A percentile compares a stretch with the other conserved stretches of the same genome.
Conservation (phyloP, 305 asterid species). For the Euphrasia arctica region DNA sequence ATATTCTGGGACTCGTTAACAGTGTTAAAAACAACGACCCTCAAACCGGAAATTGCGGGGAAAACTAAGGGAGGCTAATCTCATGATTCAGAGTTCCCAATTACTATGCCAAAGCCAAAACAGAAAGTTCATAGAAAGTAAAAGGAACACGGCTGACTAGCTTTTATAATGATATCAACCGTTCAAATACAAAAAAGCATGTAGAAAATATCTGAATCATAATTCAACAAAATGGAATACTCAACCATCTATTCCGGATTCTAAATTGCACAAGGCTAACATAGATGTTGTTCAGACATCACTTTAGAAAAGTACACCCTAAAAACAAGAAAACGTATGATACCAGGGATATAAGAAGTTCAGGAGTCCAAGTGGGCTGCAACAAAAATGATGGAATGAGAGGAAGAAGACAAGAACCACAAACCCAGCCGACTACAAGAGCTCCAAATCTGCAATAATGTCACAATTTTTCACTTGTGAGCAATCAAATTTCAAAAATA, state of each 20-base stretch:
- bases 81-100: background rate
- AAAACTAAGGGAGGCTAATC: background rate
- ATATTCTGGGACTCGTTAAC: background rate
- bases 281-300: constrained; percentile 24
- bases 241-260: constrained; percentile 18
- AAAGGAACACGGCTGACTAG: constrained; percentile 8
- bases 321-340: constrained; percentile 67
- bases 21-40: background rate
- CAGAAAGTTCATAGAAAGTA: constrained; percentile 1
- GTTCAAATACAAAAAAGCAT: background rate
- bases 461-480: constrained; percentile 19
- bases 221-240: constrained; percentile 13
- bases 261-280: constrained; percentile 17
- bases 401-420: constrained; percentile 81
- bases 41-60: background rate
- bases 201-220: constrained; percentile 3
- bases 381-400: constrained; percentile 61
- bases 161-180: constrained; percentile 12
- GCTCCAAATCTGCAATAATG: constrained; percentile 63
- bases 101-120: constrained; percentile 1
- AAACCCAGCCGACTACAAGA: constrained; percentile 80
- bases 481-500: constrained; percentile 5
- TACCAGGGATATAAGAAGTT: constrained; percentile 85
- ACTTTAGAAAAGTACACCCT: constrained; percentile 88
- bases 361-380: constrained; percentile 88